phyloP scores from a whole-genome alignment of 768 basidiomycete species.

The Pholiota molesta region DNA sequence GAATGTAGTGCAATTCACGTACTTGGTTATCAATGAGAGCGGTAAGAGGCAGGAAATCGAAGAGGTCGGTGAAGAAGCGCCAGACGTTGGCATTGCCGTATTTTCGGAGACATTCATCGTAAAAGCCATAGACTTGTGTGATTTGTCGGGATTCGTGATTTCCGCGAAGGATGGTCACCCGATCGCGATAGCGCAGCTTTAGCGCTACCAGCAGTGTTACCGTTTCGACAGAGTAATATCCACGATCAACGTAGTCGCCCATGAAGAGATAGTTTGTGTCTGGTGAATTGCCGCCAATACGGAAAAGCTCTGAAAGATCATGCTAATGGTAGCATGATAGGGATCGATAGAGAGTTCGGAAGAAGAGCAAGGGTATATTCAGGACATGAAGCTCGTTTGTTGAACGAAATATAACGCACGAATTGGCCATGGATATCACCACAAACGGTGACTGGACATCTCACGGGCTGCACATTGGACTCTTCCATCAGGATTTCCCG shows the following conservation, averaged over 20 bases:
- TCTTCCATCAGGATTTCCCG: constrained; percentile 99
- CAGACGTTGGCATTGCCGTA: constrained; percentile 99
- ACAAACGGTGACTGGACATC: constrained; percentile 98
- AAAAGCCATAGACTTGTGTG: constrained; percentile 99
- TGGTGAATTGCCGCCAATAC: constrained; percentile 97
- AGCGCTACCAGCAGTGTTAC: constrained; percentile 96
- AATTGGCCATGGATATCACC: constrained; percentile 99
- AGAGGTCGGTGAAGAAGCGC: constrained; percentile 98
- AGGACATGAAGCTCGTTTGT: constrained; percentile 2
- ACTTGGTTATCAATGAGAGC: constrained; percentile 99
- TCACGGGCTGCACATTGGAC: constrained; percentile 97
- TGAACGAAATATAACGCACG: constrained; percentile 55
- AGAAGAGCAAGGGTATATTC: constrained; percentile 8
- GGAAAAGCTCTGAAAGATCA: constrained; percentile 98
- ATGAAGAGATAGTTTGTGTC: constrained; percentile 99
- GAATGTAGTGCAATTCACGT: constrained; percentile 37
- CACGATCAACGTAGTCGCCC: constrained; percentile 99
- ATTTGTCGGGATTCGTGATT: constrained; percentile 99
- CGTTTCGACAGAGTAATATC: constrained; percentile 99
- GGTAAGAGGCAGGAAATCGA: constrained; percentile 96
- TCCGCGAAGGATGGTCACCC: constrained; percentile 96
- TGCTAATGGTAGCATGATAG: constrained; percentile 59
- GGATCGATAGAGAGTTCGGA: constrained; percentile 9
- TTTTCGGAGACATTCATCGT: constrained; percentile 99
- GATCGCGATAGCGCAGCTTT: constrained; percentile 97